Conservation (phyloP, 2,329 filamentous ascomycete genomes). For the Endoconidiophora polonica region DNA sequence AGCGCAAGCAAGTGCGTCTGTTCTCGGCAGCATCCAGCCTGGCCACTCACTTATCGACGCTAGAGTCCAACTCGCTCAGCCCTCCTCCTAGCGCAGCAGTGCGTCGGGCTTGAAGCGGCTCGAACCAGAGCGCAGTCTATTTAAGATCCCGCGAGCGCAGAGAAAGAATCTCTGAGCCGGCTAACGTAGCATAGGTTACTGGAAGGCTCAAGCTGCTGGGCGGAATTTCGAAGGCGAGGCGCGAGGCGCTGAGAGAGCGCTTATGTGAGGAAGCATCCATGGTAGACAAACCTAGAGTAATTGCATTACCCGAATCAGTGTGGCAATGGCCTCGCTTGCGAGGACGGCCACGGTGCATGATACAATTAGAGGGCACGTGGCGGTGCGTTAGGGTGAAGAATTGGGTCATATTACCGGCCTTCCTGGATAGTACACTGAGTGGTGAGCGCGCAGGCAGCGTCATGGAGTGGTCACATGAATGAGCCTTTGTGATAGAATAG, state of each 20-base stretch:
- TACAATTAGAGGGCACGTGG: conserved; percentile 39
- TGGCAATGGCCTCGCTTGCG: conserved; percentile 33
- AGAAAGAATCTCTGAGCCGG: conserved; percentile 29
- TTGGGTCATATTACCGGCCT: not conserved
- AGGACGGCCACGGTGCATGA: conserved; percentile 46
- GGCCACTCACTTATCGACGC: conserved; percentile 64
- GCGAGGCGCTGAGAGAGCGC: conserved; percentile 33
- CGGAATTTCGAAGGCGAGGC: conserved; percentile 42
- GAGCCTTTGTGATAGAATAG: not conserved
- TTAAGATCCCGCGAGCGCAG: conserved; percentile 44
- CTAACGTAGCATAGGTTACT: conserved; percentile 34
- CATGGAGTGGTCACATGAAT: not conserved
- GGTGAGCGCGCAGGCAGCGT: conserved; percentile 3
- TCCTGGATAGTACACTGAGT: conserved; percentile 5
- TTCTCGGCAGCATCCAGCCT: conserved; percentile 74
- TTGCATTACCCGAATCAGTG: conserved; percentile 18
- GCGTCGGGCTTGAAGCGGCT: conserved; percentile 54
- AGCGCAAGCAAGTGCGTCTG: conserved; percentile 53
- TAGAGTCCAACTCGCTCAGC: conserved; percentile 59
- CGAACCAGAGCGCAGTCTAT: conserved; percentile 50
- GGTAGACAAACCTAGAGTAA: conserved; percentile 14
- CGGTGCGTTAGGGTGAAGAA: conserved; percentile 20
- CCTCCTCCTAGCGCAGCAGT: conserved; percentile 66
- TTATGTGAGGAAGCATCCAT: conserved; percentile 26
- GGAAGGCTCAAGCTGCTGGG: conserved; percentile 38